Evolutionary conservation across 2,329 filamentous ascomycete species (phyloP), one percentile per base, ranked within the genome.

Genomic region (Fusarium algeriense): DNA sequence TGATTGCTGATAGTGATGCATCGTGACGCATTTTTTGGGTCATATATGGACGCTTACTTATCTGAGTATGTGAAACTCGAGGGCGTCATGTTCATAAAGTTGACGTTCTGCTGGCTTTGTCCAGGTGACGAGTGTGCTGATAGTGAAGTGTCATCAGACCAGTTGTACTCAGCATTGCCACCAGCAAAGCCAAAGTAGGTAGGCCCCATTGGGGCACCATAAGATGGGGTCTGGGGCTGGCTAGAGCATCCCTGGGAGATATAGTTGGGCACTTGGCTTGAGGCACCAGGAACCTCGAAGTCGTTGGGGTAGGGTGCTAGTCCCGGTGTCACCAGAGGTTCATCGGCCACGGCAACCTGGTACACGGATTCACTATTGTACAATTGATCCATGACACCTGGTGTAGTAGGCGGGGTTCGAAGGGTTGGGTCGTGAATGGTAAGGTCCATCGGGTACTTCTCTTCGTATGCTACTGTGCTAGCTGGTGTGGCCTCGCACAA

Each of bases 321-420:
- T 41, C 82, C 83, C 2, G 87, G 85, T 4, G 85, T 86, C 17
- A 86, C 78, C 20, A 89, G 74, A 14, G 83, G 80, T 66, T 87
- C 86, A 43, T 89, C 87, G 1, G 81, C 75, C 6, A 83, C 77
- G 9, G 81, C 74, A 64, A 81, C 74, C 73, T 83, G 80, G 54
- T 79, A 81, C 14, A 79, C 74, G 13, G 82, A 82, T 62, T 83
- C 81, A n/a, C 81, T 74, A 53, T 80, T 79, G 55, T 82, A 81
- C 45, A 84, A 78, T 57, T 80, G 80, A 34, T 82, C 78, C 67
- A 85, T 77, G 38, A 87, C 74, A 19, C 85, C 85, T 0, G 87
- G 87, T 3, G 87, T 88, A 7, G 82, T 84, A 5, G 87, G 87
- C 17, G 87, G 87, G 9, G 87, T 88, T 72, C 85, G 85, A 52